Conservation (phyloP, 1,284 basidiomycete species). For the Tranzscheliella williamsii region DNA sequence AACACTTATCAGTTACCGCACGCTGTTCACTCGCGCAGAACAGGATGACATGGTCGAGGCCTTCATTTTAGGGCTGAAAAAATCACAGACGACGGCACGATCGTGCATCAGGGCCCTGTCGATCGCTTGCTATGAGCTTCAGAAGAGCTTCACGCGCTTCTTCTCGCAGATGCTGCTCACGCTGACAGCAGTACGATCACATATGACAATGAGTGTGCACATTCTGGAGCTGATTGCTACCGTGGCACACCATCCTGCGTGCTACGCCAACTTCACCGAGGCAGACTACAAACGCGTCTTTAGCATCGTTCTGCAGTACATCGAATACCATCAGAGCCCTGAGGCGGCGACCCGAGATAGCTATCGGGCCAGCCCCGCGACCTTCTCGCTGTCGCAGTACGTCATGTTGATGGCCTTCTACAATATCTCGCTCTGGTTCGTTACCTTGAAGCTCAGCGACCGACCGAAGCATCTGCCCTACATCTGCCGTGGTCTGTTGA, state of each 20-base stretch:
- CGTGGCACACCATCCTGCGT: constrained; percentile 75
- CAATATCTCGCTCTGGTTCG: constrained; percentile 93
- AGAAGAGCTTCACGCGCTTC: constrained; percentile 78
- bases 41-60: constrained; percentile 76
- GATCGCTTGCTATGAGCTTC: constrained; percentile 85
- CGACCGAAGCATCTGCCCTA: constrained; percentile 80
- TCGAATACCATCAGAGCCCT: constrained; percentile 69
- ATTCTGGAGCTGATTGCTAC: constrained; percentile 91
- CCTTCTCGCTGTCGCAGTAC: constrained; percentile 91
- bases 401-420: constrained; percentile 92
- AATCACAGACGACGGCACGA: constrained; percentile 79
- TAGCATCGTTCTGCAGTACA: constrained; percentile 89
- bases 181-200: constrained; percentile 91
- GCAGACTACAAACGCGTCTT: constrained; percentile 92
- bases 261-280: constrained; percentile 92
- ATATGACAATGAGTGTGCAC: constrained; percentile 88
- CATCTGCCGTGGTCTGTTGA: constrained; percentile 82
- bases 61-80: constrained; percentile 75
- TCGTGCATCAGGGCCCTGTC: constrained; percentile 89
- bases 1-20: constrained; percentile 84
- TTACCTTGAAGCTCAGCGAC: constrained; percentile 82
- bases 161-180: constrained; percentile 79
- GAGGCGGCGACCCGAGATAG: constrained; percentile 51
- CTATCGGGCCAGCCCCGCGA: constrained; percentile 49
- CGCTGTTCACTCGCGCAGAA: constrained; percentile 73